These are phyloP conservation scores for Babesia divergens DNA, from an alignment of 169 alveolate species.

Conservation along the genomic window DNA sequence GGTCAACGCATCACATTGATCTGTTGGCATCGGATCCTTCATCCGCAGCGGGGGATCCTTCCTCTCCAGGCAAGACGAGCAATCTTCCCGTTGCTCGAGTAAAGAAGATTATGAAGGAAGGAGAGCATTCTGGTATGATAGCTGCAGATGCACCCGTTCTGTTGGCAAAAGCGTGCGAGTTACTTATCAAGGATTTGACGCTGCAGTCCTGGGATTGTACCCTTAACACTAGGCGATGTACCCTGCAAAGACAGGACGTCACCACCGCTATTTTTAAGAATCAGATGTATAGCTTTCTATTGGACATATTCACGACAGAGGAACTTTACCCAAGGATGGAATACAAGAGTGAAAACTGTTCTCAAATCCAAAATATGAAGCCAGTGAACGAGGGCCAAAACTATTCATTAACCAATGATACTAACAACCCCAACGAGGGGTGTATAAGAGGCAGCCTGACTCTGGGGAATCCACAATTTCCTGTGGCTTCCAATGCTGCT, in stretches of 20 bases:
- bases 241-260: conserved; percentile 84
- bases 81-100: conserved; percentile 92
- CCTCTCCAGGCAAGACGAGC: conserved; percentile 51
- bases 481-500: neutral
- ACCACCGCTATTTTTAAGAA: conserved; percentile 82
- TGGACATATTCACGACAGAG: conserved; percentile 84
- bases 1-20: conserved; percentile 93
- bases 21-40: conserved; percentile 92
- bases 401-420: neutral
- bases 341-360: neutral
- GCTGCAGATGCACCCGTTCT: conserved; percentile 94
- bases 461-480: neutral
- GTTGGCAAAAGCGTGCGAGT: conserved; percentile 94
- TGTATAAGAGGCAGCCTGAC: neutral
- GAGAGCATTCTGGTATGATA: conserved; percentile 92
- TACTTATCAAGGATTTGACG: conserved; percentile 92
- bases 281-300: conserved; percentile 87
- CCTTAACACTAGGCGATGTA: conserved; percentile 86
- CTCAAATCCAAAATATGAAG: neutral
- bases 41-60: conserved; percentile 81
- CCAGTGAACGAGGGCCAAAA: neutral
- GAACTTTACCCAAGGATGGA: conserved; percentile 55
- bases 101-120: conserved; percentile 94
- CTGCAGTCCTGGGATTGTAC: conserved; percentile 90
- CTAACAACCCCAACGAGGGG: neutral